Conservation (phyloP, 805 yeast genomes). For the Candida nitratophila region DNA sequence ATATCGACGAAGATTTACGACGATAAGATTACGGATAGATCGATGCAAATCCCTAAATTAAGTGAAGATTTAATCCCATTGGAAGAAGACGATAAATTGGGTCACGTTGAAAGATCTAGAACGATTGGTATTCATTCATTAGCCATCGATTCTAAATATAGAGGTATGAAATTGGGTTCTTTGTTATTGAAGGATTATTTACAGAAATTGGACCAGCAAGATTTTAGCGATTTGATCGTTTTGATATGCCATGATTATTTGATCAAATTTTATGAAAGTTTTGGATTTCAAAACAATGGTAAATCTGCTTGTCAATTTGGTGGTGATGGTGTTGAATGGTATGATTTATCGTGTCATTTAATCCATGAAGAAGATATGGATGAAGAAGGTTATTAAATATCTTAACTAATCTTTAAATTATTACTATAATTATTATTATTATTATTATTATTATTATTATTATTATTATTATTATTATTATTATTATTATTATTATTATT, state of each 20-base stretch:
- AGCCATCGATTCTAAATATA: slow-evolving; percentile 70
- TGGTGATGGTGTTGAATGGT: slow-evolving; percentile 45
- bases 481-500: no score
- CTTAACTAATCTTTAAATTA: not conserved
- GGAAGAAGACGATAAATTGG: slow-evolving; percentile 25
- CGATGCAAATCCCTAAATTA: slow-evolving; percentile 36
- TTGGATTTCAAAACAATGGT: slow-evolving; percentile 74
- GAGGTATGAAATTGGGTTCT: slow-evolving; percentile 77
- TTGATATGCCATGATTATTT: slow-evolving; percentile 66
- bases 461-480: no score
- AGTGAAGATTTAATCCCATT: slow-evolving; percentile 10
- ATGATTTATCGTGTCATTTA: slow-evolving; percentile 39
- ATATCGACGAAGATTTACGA: slow-evolving; percentile 61
- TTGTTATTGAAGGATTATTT: slow-evolving; percentile 80
- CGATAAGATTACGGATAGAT: slow-evolving; percentile 1
- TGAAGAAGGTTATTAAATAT: slow-evolving; percentile 16
- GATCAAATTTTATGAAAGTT: slow-evolving; percentile 69
- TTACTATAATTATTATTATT: not conserved
- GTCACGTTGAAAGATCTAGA: slow-evolving; percentile 72
- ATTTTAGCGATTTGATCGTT: slow-evolving; percentile 70
- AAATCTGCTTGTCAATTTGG: slow-evolving; percentile 52
- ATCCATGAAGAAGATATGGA: slow-evolving; percentile 33
- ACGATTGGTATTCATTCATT: slow-evolving; percentile 78
- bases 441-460: no score
- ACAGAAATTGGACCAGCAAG: slow-evolving; percentile 83